Evolutionary conservation across 2,329 filamentous ascomycete genomes (phyloP).

Genomic region (Exophiala xenobiotica): DNA sequence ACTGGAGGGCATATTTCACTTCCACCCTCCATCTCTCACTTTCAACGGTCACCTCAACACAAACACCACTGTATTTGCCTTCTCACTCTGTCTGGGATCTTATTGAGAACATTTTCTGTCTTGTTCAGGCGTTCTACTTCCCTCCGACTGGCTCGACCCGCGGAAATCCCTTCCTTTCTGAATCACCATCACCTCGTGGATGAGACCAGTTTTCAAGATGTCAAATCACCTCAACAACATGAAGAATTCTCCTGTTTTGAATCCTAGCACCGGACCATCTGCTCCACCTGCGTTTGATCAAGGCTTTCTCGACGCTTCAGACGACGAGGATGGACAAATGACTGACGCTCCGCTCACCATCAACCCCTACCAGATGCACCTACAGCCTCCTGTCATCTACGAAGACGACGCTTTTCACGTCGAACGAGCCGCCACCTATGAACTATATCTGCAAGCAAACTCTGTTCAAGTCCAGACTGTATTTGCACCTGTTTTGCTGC

Average conservation of each 20-base stretch:
- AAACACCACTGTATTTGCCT: neutral
- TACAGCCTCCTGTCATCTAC: neutral
- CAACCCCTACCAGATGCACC: neutral
- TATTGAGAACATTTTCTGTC: neutral
- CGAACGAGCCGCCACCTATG: neutral
- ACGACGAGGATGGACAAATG: neutral
- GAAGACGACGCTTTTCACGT: neutral
- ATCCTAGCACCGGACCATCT: too few species aligned
- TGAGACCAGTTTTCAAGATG: neutral
- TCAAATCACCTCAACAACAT: neutral
- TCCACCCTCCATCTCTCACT: neutral
- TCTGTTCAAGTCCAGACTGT: neutral
- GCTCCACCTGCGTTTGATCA: neutral
- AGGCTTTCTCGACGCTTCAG: neutral
- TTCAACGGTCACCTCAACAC: neutral
- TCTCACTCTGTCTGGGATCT: neutral
- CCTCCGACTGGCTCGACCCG: too few species aligned
- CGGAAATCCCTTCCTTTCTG: neutral
- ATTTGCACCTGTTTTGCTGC: too few species aligned
- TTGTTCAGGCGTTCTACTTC: neutral
- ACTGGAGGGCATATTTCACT: neutral
- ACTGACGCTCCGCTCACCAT: neutral
- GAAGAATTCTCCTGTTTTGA: too few species aligned
- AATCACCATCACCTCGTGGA: neutral
- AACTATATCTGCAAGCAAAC: neutral